Evolutionary conservation across 1,284 basidiomycete genomes (phyloP), one percentile per base, ranked within the genome.

Genomic region (Trametes hirsuta): DNA sequence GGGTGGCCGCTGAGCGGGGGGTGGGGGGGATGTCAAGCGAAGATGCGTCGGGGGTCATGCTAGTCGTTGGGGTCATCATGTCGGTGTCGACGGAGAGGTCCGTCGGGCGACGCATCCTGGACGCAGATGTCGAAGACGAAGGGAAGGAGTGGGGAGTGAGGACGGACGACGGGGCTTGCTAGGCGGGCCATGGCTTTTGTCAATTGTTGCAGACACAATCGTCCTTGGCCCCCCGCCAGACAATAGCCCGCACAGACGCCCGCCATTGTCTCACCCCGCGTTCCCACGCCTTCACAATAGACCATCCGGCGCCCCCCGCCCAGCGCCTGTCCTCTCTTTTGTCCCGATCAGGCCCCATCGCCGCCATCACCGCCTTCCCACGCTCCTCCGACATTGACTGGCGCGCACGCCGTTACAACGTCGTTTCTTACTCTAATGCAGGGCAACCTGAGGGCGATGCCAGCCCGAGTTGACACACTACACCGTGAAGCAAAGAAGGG

Each of bases 61-160:
- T 63, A 53, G 67, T 71, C 68, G 66, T 69, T 44, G 68, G 56
- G 21, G 69, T 65, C 65, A 66, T 69, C 53, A 68, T 62, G 59
- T 69, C 59, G 56, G 71, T 71, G 69, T 75, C 73, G 68, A 75
- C 71, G 64, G 68, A 67, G 69, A 74, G 68, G 68, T 69, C 67
- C 68, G 72, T 65, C 61, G 73, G 69, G 69, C 73, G 72, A 66
- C 74, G 74, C 75, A 76, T 71, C 63, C 62, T 64, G 61, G 59
- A 60, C 61, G 70, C 68, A 61, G 47, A 59, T 47, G 58, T 57
- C 57, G 60, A 65, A 59, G 65, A 62, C 54, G 65, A 65, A 64
- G 62, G 62, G 63, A 64, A 58, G 59, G 66, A 64, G 62, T 55
- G 64, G 55, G 53, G 57, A 53, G 35, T 41, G 47, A 50, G 50